phyloP scores from a whole-genome alignment of 1,284 basidiomycete species.

The Trichosporon inkin region DNA sequence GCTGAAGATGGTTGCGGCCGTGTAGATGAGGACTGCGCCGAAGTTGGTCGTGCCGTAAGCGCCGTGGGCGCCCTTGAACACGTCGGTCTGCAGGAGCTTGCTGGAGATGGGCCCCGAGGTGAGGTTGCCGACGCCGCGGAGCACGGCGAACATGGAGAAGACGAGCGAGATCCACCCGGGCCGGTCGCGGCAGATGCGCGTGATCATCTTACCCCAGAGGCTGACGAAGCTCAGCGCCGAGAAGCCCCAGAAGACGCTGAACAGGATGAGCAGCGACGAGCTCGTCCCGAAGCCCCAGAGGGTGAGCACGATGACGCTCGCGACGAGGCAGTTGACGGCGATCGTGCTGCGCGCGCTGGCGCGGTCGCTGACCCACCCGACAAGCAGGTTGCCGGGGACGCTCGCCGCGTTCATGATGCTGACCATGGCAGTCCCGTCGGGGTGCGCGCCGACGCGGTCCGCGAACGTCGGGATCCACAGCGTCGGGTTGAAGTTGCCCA shows the following conservation, averaged over 20 bases:
- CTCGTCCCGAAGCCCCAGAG: conserved; percentile 48
- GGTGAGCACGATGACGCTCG: conserved; percentile 40
- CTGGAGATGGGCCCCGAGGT: conserved; percentile 40
- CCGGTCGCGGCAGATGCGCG: conserved; percentile 38
- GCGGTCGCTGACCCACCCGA: conserved; percentile 45
- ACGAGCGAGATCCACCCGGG: conserved; percentile 33
- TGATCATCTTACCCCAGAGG: conserved; percentile 39
- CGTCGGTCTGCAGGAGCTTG: conserved; percentile 29
- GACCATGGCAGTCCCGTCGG: conserved; percentile 43
- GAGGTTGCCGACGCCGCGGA: conserved; percentile 48
- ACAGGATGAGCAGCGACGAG: conserved; percentile 29
- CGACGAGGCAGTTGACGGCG: conserved; percentile 34
- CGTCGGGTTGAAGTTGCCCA: conserved; percentile 48
- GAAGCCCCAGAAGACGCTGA: conserved; percentile 34
- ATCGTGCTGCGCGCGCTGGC: conserved; percentile 34
- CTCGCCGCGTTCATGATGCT: conserved; percentile 40
- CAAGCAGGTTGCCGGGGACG: conserved; percentile 39
- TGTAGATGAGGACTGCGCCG: conserved; percentile 31
- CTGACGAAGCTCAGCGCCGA: conserved; percentile 35
- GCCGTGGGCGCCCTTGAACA: conserved; percentile 32
- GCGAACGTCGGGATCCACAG: conserved; percentile 49
- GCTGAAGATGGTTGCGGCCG: conserved; percentile 24
- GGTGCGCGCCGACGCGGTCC: conserved; percentile 34
- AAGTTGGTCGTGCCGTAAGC: conserved; percentile 44
- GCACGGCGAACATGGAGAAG: conserved; percentile 42